Evolutionary conservation across 2,329 filamentous ascomycete genomes (phyloP), one percentile per base, ranked within the genome.

Genomic region (Nemania sp.): DNA sequence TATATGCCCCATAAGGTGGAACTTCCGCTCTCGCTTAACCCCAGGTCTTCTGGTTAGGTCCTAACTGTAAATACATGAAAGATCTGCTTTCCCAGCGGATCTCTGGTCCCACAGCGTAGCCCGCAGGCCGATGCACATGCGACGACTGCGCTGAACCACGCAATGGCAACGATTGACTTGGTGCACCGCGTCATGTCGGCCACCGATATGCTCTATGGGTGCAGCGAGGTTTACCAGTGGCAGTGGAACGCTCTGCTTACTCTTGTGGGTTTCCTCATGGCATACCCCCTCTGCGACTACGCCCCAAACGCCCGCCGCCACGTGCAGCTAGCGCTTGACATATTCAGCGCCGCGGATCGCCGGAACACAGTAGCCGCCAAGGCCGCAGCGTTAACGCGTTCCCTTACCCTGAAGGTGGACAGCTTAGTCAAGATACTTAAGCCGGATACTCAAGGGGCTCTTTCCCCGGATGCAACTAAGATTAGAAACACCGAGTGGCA

Each of bases 211-310:
- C 63, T 69, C n/a, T 63, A 62, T 45, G 63, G 67, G 8, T 60
- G 59, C 11, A 60, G 62, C 35, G 67, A 70, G 38, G 57, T 70
- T 6, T 67, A 67, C 22, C 68, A 70, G 54, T 70, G 68, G 68
- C 60, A 67, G 29, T 70, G 64, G 68, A 70, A 70, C 56, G 64
- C 68, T 43, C 27, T 70, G 2, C 64, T 70, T 27, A 67, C 68
- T 26, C 56, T 69, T 13, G 47, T 69, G 20, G 67, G 67, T 10
- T 69, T 69, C 26, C 55, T 64, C n/a, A 69, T 67, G 64, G 55
- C 64, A n/a, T 65, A 67, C 38, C 68, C 68, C 8, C 56, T 68
- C 35, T 68, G 66, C 8, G 51, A 59, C n/a, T 64, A 64, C 29
- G 61, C 66, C 2, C 56, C 66, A 24, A 54, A 32, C 18, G 66